These are phyloP conservation scores for Podosphaera aphanis DNA, from an alignment of 2,329 filamentous ascomycete genomes.

Conservation along the genomic window DNA sequence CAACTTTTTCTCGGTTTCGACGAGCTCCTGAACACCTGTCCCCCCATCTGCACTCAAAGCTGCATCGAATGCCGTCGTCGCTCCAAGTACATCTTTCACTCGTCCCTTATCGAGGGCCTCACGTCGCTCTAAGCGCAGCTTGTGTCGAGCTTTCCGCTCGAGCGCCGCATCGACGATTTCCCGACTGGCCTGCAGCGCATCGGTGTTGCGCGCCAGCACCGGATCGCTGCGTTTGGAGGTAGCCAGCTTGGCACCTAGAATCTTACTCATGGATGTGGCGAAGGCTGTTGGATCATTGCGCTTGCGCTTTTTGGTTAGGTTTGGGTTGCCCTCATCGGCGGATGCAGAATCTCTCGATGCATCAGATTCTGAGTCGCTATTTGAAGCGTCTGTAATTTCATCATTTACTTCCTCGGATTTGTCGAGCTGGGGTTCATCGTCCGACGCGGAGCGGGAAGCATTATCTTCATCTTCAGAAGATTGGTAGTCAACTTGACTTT, in stretches of 20 bases:
- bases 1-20: conserved; percentile 55
- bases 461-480: conserved; percentile 28
- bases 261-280: conserved; percentile 79
- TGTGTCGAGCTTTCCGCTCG: conserved; percentile 57
- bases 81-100: conserved; percentile 61
- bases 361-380: conserved; percentile 16
- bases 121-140: conserved; percentile 60
- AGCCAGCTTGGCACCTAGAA: conserved; percentile 72
- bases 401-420: conserved; percentile 17
- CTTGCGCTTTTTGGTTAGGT: conserved; percentile 38
- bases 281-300: conserved; percentile 83
- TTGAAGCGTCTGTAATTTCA: conserved; percentile 18
- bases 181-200: conserved; percentile 47
- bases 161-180: conserved; percentile 53
- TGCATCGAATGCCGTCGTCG: conserved; percentile 27
- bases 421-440: conserved; percentile 10
- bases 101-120: conserved; percentile 65
- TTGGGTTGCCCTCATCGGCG: conserved; percentile 18
- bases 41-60: conserved; percentile 19
- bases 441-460: conserved; percentile 23
- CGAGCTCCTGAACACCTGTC: conserved; percentile 28
- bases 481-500: conserved; percentile 35
- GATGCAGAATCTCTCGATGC: conserved; percentile 16
- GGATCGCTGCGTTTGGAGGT: conserved; percentile 65
- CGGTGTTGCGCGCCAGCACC: conserved; percentile 64